These are phyloP conservation scores for Lodderomyces elongisporus DNA, from an alignment of 1,139 yeast genomes.

Conservation along the genomic window DNA sequence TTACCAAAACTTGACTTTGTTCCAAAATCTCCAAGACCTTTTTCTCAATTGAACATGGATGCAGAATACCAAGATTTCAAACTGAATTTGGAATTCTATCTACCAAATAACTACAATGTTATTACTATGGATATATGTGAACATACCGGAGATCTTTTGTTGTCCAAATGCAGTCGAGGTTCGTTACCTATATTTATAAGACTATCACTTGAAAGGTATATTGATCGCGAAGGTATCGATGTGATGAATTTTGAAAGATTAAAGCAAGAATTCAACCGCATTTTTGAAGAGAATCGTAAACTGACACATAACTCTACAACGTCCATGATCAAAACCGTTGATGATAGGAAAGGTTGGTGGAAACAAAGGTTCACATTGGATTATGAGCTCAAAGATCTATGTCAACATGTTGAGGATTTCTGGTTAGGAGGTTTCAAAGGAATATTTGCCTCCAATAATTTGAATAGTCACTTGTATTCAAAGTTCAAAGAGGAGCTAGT, in stretches of 20 bases:
- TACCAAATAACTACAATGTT: slow-evolving; percentile 55
- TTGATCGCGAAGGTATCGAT: slow-evolving; percentile 36
- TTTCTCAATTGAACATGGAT: background rate
- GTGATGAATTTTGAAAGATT: slow-evolving; percentile 46
- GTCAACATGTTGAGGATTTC: slow-evolving; percentile 53
- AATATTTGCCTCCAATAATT: slow-evolving; percentile 37
- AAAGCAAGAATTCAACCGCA: slow-evolving; percentile 36
- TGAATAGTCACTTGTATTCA: slow-evolving; percentile 21
- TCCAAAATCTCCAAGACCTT: slow-evolving; percentile 3
- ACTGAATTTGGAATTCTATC: slow-evolving; percentile 15
- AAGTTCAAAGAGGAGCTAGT: slow-evolving; percentile 36
- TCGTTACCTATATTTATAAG: slow-evolving; percentile 46
- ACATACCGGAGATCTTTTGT: slow-evolving; percentile 50
- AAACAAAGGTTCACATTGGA: slow-evolving; percentile 60
- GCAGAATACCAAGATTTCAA: slow-evolving; percentile 5
- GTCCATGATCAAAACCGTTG: slow-evolving; percentile 46
- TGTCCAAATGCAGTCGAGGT: slow-evolving; percentile 41
- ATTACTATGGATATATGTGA: slow-evolving; percentile 62
- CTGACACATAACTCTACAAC: slow-evolving; percentile 56
- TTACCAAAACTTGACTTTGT: slow-evolving; percentile 10
- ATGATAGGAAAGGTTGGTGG: slow-evolving; percentile 79
- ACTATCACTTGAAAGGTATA: slow-evolving; percentile 55
- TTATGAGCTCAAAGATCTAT: slow-evolving; percentile 44
- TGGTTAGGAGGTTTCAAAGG: slow-evolving; percentile 86
- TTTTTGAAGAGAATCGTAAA: slow-evolving; percentile 56